Evolutionary conservation across 1,284 basidiomycete genomes (phyloP), one percentile per base, ranked within the genome.

Genomic region (Tausonia pullulans): DNA sequence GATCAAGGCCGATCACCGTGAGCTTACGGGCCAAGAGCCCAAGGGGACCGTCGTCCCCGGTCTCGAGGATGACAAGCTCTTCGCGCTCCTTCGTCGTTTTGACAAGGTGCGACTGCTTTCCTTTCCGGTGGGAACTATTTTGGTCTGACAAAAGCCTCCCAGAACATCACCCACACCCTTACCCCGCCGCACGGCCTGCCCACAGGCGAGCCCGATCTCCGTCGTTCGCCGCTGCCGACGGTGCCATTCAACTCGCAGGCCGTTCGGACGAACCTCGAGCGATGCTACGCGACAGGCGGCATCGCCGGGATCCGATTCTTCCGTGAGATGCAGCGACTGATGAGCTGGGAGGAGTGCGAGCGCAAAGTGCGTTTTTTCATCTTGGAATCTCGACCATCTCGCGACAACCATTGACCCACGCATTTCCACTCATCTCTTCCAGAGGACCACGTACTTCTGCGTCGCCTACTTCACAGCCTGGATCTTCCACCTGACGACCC

Each of bases 291-390:
- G 63, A 78, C 77, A 3, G 74, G 81, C 48, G 78, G 80, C 7
- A 74, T 81, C 14, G 76, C 78, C 0, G 64, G 78, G 11, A 76
- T 79, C 4, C 76, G 77, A 0, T 78, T 79, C 60, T 68, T 73
- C 4, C 79, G 81, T 66, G 82, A 84, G 67, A 71, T 82, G 45
- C 73, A 74, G 6, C 73, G 82, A 7, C 68, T 84, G 5, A 77
- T 80, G 46, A 79, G 78, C 0, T 83, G 82, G 82, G 65, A 78
- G 67, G 81, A 83, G 69, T 73, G 77, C 2, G 67, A 70, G 43
- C 72, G 82, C 3, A 27, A 27, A 27, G 71, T n/a, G 67, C 71
- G 3, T 83, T 79, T 69, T 69, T 75, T 58, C 69, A 70, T 0
- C 72, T 74, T 48, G 46, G 73, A 27, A 27, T 27, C 27, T 27